These are phyloP conservation scores for Calocera cornea DNA, from an alignment of 768 basidiomycete genomes.

Conservation along the genomic window DNA sequence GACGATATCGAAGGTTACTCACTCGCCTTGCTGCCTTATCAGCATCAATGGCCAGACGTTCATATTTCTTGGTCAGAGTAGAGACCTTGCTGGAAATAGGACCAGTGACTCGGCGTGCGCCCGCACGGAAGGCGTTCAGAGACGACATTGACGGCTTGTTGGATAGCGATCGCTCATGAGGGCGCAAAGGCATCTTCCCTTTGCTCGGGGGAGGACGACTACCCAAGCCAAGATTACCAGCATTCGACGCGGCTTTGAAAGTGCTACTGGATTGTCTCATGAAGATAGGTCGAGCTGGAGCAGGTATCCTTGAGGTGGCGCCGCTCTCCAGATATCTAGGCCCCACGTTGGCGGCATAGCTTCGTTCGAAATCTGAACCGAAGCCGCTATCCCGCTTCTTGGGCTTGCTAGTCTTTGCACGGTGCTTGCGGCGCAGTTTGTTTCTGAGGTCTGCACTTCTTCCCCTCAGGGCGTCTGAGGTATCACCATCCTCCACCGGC, in stretches of 20 bases:
- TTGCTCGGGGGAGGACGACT: slow-evolving; percentile 13
- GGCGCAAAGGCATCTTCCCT: slow-evolving; percentile 19
- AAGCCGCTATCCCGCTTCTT: slow-evolving; percentile 36
- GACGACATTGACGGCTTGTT: not conserved
- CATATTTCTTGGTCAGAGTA: slow-evolving; percentile 81
- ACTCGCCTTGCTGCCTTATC: slow-evolving; percentile 68
- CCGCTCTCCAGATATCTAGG: slow-evolving; percentile 43
- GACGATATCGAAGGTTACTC: slow-evolving; percentile 71
- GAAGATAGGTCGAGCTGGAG: not conserved
- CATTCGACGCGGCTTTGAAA: not conserved
- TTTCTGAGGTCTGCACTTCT: slow-evolving; percentile 24
- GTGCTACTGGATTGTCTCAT: not conserved
- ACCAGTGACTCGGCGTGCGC: not conserved
- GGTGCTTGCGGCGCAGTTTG: slow-evolving; percentile 18
- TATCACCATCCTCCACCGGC: not conserved
- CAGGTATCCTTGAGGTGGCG: slow-evolving; percentile 4
- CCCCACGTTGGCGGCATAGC: slow-evolving; percentile 87
- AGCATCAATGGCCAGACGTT: slow-evolving; percentile 60
- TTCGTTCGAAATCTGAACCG: slow-evolving; percentile 75
- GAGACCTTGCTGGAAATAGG: slow-evolving; percentile 47
- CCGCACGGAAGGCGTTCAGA: not conserved
- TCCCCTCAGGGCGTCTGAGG: slow-evolving; percentile 9
- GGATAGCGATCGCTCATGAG: not conserved
- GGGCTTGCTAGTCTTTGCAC: slow-evolving; percentile 5
- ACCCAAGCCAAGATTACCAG: not conserved